These are phyloP conservation scores for Flaveria sonorensis DNA, from an alignment of 129 eudicot species.

Conservation along the genomic window DNA sequence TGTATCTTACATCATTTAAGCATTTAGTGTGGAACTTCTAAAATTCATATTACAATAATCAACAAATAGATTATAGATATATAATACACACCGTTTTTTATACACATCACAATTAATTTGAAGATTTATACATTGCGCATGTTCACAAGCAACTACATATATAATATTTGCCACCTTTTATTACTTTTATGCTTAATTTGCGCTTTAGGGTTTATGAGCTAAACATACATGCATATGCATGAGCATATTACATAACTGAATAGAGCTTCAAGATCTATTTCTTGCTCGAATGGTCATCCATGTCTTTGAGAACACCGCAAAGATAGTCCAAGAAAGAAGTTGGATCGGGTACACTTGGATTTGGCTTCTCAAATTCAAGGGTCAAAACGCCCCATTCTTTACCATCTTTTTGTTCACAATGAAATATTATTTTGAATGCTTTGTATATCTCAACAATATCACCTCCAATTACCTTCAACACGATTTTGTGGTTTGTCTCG, in stretches of 20 bases:
- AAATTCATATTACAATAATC: background rate
- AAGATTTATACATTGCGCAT: background rate
- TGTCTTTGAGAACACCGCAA: constrained; percentile 19
- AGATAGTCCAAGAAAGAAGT: constrained; percentile 26
- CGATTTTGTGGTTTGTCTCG: constrained; percentile 37
- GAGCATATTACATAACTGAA: background rate
- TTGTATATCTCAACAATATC: constrained; percentile 32
- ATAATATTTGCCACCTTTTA: background rate
- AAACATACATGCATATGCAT: background rate
- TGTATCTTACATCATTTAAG: no score
- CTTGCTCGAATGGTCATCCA: constrained; percentile 16
- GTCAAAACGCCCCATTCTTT: constrained; percentile 35
- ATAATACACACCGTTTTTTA: background rate
- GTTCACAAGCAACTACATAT: background rate
- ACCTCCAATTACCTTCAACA: constrained; percentile 32
- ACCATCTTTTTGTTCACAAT: constrained; percentile 29
- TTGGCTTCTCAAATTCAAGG: constrained; percentile 38
- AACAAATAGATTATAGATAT: background rate
- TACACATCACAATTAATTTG: background rate
- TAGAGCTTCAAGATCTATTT: background rate
- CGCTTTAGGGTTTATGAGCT: background rate
- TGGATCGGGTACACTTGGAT: constrained; percentile 25
- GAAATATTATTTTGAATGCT: constrained; percentile 22
- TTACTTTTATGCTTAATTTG: background rate
- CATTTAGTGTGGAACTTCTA: no score